Evolutionary conservation across 192 early-diverging fungal genomes (phyloP), one percentile per base, ranked within the genome.

Genomic region (Haplosporangium gracile): DNA sequence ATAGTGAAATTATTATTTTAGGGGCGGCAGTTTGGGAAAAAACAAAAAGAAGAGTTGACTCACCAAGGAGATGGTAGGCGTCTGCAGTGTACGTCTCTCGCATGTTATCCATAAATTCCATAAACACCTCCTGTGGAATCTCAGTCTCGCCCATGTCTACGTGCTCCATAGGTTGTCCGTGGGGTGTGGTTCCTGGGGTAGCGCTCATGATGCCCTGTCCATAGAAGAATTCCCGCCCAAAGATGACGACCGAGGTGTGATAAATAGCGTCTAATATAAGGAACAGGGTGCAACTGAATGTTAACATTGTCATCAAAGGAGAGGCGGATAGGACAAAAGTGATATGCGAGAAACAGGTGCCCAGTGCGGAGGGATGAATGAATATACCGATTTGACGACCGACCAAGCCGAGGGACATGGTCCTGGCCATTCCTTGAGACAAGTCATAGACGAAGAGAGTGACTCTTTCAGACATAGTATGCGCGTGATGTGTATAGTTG

Each of bases 61-160:
- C 76, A 85, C 82, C 93, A 36, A 98, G 89, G 42, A 98, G 80
- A 89, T 97, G 96, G 82, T 98, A 98, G 63, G 93, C 93, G 40
- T 95, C 95, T 2, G 95, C 88, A 69, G 90, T 91, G 72, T 89
- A 95, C 5, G 76, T 74, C 38, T 82, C 77, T 6, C 90, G 76
- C 87, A 97, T 82, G 24, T 88, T 91, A 53, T 95, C 90, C 42
- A 98, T 88, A 72, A 94, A 96, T 77, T 96, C 95, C 36, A 85
- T 81, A 55, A 95, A 91, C 8, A 96, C 91, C 13, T 96, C 94
- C 69, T 90, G 74, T 36, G 96, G 94, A 18, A 97, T 90, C 72
- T 92, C 86, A 3, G 96, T 98, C 49, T 88, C 88, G 34, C 97
- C 97, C 94, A 98, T 96, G 60, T 93, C 90, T 42, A 97, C 89